phyloP scores from a whole-genome alignment of 768 basidiomycete genomes.

The Mycena vitilis region DNA sequence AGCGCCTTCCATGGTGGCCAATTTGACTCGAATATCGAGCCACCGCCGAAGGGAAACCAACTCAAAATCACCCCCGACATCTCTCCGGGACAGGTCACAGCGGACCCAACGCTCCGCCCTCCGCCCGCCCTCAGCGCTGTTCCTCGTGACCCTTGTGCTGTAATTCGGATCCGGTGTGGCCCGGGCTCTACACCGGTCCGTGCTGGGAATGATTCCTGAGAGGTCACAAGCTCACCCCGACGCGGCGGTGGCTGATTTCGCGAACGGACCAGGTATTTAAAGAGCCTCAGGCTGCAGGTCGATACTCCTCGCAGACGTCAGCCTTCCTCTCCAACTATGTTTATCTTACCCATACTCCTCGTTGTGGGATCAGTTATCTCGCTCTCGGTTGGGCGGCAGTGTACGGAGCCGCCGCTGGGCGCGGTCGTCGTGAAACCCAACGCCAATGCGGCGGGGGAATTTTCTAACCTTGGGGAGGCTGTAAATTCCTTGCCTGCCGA shows the following conservation, averaged over 20 bases:
- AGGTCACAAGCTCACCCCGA: slow-evolving; percentile 21
- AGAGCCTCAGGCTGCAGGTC: not conserved
- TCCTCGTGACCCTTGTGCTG: not conserved
- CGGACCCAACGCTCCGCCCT: too few relatives aligned
- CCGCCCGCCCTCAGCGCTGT: too few relatives aligned
- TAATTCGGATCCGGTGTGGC: not conserved
- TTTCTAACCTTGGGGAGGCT: slow-evolving; percentile 38
- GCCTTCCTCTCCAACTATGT: slow-evolving; percentile 4
- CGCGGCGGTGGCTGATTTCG: not conserved
- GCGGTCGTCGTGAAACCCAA: slow-evolving; percentile 39
- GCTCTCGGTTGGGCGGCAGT: not conserved
- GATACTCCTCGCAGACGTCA: not conserved
- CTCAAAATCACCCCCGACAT: too few relatives aligned
- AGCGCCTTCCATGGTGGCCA: too few relatives aligned
- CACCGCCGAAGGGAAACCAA: too few relatives aligned
- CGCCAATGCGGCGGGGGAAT: slow-evolving; percentile 35
- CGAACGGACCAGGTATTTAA: not conserved
- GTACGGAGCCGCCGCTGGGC: slow-evolving; percentile 36
- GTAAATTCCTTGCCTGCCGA: slow-evolving; percentile 41
- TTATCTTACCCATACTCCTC: not conserved
- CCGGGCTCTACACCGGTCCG: slow-evolving; percentile 15
- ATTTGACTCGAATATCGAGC: too few relatives aligned
- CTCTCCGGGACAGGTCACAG: too few relatives aligned
- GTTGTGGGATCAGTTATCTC: slow-evolving; percentile 2
- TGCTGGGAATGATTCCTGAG: not conserved